Evolutionary conservation across 108 stramenopile species (phyloP), one percentile per base, ranked within the genome.

Genomic region (Fistulifera pelliculosa): DNA sequence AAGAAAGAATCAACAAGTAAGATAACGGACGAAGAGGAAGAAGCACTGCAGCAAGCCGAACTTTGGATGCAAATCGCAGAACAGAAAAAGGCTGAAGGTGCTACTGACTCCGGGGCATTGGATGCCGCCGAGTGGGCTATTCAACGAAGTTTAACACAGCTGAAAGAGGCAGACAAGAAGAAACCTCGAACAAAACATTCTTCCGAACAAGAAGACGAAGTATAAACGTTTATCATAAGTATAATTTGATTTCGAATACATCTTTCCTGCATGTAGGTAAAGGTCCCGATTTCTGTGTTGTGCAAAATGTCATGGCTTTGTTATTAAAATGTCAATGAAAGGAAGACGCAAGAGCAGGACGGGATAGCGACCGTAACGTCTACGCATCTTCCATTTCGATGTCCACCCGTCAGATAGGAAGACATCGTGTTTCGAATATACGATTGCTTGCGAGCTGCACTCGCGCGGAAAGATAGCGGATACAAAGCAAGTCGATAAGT

Each of bases 51-150:
- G 24, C 85, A 90, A 52, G 89, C 89, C 0, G 77, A 77, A 35
- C 78, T 85, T 54, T 90, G 89, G 89, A 72, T 62, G 52, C 71
- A 73, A 45, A 90, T 90, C 65, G 90, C 90, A 44, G 76, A 87
- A 40, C 81, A 91, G 53, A 79, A 72, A 28, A 91, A 87, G 49
- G 59, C 71, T 38, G 79, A 84, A 38, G 83, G 79, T 13, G 52
- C 54, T 1, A 67, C 52, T 8, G 67, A 44, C 71, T 40, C 56
- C 50, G 76, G 70, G 47, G 87, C 87, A 1, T 76, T 72, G 28
- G 79, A 84, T 56, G 88, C 88, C 24, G 89, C 90, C n/a, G 90
- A 84, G 28, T 87, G 85, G 85, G 89, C 85, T 2, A 91, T 91
- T 52, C 70, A 77, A 50, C 50, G 78, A 58, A 85, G 85, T 67